Conservation (phyloP, 352 stramenopile species). For the Phytopythium helicoides region DNA sequence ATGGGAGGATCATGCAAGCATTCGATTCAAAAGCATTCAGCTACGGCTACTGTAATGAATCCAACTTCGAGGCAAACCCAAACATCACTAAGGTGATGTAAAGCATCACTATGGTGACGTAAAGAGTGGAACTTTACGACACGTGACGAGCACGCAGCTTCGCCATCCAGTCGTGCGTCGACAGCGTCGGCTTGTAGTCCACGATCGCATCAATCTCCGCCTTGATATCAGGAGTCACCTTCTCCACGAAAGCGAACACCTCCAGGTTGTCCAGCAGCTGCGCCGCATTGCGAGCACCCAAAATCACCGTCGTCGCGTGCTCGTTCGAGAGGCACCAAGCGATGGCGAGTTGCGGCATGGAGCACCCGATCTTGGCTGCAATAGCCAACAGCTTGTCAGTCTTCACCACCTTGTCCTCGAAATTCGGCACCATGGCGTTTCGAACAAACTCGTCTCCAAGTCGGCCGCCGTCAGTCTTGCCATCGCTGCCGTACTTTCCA, state of each 20-base stretch:
- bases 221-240: constrained; percentile 53
- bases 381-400: constrained; percentile 31
- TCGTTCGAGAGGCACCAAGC: constrained; percentile 55
- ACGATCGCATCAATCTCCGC: constrained; percentile 40
- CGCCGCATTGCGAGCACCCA: constrained; percentile 40
- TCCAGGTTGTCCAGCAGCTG: constrained; percentile 68
- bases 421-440: constrained; percentile 6
- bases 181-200: constrained; percentile 4
- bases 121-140: too few species aligned
- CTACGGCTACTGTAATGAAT: too few species aligned
- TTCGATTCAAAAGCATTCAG: too few species aligned
- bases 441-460: constrained; percentile 6
- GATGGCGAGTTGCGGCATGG: constrained; percentile 41
- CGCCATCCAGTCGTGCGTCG: too few species aligned
- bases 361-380: constrained; percentile 36
- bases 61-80: too few species aligned
- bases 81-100: too few species aligned
- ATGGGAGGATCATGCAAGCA: too few species aligned
- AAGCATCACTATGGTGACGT: too few species aligned
- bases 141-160: too few species aligned
- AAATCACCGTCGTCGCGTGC: constrained; percentile 53
- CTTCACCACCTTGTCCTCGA: constrained; percentile 22
- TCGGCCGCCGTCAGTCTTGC: constrained; percentile 24
- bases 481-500: constrained; percentile 49
- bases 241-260: constrained; percentile 29